A percentile compares a stretch with the other conserved stretches of the same genome.
Evolutionary conservation across 2,329 filamentous ascomycete species (phyloP).

Genomic region (Fusarium pilosicola): DNA sequence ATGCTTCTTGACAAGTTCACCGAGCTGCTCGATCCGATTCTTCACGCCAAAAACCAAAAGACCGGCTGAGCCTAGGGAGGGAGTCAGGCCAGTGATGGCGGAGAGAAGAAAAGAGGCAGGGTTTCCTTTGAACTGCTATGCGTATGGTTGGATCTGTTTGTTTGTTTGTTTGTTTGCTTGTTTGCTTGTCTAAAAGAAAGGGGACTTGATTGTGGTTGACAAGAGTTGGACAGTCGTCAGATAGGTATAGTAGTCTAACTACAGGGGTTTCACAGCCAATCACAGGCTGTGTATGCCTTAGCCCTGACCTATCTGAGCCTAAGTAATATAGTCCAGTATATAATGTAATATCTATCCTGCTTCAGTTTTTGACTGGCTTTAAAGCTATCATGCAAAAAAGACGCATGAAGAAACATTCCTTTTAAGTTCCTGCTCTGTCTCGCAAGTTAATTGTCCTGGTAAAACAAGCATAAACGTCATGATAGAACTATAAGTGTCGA

Average conservation of each 20-base stretch:
- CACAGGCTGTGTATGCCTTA: neutral
- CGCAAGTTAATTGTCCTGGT: neutral
- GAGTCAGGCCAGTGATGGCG: neutral
- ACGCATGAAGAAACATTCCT: neutral
- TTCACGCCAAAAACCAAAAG: neutral
- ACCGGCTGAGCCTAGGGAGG: neutral
- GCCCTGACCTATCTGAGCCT: neutral
- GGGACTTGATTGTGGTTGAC: neutral
- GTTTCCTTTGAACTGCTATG: neutral
- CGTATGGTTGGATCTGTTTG: neutral
- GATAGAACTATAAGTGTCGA: neutral
- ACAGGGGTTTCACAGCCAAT: constrained; percentile 3
- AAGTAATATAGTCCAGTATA: neutral
- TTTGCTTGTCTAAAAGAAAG: neutral
- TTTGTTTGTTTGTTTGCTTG: neutral
- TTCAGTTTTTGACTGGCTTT: neutral
- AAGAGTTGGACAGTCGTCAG: neutral
- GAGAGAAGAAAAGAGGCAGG: neutral
- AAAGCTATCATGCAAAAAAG: neutral
- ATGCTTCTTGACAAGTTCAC: constrained; percentile 6
- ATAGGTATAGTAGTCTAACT: neutral
- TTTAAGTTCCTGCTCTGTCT: neutral
- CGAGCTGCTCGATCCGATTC: constrained; percentile 13
- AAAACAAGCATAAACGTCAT: neutral
- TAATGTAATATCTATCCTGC: neutral